Conservation (phyloP, 2,329 filamentous ascomycete species). For the Zymoseptoria crescenta region DNA sequence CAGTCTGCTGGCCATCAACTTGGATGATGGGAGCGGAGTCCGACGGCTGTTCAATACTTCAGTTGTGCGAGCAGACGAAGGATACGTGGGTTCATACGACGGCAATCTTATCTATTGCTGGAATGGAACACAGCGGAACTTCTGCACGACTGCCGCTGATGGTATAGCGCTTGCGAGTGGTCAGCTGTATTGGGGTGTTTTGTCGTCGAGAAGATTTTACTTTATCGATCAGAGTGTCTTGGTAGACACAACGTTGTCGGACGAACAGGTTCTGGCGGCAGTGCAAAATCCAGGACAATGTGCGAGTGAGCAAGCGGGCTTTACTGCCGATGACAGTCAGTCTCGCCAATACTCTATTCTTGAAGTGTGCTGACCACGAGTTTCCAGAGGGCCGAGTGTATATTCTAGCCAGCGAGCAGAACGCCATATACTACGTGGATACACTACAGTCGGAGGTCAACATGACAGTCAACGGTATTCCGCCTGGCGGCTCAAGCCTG, state of each 20-base stretch:
- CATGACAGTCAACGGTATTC: slow-evolving; percentile 30
- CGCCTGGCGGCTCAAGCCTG: slow-evolving; percentile 27
- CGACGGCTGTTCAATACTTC: slow-evolving; percentile 34
- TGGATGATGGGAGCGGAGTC: slow-evolving; percentile 30
- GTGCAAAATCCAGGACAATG: slow-evolving; percentile 35
- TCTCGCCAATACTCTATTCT: not conserved
- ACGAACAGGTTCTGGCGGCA: slow-evolving; percentile 30
- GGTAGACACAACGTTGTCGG: slow-evolving; percentile 26
- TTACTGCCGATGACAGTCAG: slow-evolving; percentile 34
- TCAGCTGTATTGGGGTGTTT: slow-evolving; percentile 38
- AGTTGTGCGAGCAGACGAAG: slow-evolving; percentile 32
- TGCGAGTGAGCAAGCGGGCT: slow-evolving; percentile 36
- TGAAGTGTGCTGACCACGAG: not conserved
- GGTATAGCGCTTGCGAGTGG: slow-evolving; percentile 34
- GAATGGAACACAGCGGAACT: slow-evolving; percentile 21
- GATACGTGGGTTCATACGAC: slow-evolving; percentile 34
- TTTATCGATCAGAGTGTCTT: slow-evolving; percentile 32
- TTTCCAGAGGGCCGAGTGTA: slow-evolving; percentile 30
- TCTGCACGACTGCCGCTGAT: slow-evolving; percentile 19
- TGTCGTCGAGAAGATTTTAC: slow-evolving; percentile 36
- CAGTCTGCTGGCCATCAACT: slow-evolving; percentile 34
- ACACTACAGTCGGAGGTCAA: slow-evolving; percentile 30
- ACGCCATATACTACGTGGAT: slow-evolving; percentile 39
- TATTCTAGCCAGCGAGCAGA: slow-evolving; percentile 37
- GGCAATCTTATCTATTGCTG: slow-evolving; percentile 22